These are phyloP conservation scores for Pelagophyceae sp. DNA, from an alignment of 352 stramenopile genomes.

Conservation along the genomic window DNA sequence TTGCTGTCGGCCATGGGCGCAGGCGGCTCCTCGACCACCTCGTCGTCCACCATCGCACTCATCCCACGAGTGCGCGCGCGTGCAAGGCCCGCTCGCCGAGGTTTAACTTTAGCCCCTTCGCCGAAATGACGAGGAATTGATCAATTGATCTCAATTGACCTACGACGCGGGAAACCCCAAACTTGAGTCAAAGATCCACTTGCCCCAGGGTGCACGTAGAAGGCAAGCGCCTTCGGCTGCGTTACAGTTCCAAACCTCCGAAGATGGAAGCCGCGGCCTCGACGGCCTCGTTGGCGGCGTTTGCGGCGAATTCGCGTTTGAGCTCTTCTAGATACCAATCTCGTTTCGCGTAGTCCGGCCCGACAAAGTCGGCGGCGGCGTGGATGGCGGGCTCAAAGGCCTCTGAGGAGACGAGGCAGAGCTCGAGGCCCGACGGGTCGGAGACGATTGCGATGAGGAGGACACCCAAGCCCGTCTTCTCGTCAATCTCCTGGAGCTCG, in stretches of 20 bases:
- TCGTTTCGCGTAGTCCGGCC: neutral
- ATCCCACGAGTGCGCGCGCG: too few species aligned
- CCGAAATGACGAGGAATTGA: too few species aligned
- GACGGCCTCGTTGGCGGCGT: too few species aligned
- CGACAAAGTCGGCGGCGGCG: neutral
- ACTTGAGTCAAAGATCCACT: too few species aligned
- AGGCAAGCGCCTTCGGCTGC: neutral
- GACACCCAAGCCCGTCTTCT: neutral
- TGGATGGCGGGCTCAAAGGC: neutral
- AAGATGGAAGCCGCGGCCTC: neutral
- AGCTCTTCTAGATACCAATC: neutral
- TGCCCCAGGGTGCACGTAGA: too few species aligned
- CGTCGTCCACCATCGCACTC: neutral
- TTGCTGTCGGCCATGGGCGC: neutral
- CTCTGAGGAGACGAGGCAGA: neutral
- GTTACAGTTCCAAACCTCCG: neutral
- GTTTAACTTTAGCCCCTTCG: too few species aligned
- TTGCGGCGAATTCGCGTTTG: neutral
- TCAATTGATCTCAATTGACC: too few species aligned
- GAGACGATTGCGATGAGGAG: neutral
- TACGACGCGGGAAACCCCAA: too few species aligned
- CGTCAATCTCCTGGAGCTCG: conserved; percentile 3
- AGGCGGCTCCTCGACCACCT: neutral
- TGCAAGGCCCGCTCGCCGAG: too few species aligned
- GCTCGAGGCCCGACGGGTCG: neutral